Base-by-base conservation (phyloP, 495 filamentous ascomycete genomes). In the Bombardia bombarda region DNA sequence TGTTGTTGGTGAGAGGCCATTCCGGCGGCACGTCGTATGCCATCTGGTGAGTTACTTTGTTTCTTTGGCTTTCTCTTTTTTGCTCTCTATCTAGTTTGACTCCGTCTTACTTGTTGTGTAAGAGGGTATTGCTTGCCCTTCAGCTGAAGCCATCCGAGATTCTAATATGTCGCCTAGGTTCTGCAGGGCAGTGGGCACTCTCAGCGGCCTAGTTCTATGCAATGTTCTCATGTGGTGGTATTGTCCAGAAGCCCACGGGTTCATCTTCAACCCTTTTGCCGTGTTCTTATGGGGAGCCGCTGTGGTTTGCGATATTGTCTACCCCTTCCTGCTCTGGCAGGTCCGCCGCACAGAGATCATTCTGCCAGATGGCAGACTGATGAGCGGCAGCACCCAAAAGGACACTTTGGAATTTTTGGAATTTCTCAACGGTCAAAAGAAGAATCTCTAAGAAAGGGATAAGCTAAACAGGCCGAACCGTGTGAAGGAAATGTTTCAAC, bases 191-290 rank as follows among this genome's bases (percentile, higher is more conserved):
- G 10, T 63, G 20, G 69, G 67, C 7, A 62, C 64, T 3, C 2
- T 69, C 18, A 32, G 60, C 33, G 68, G 65, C 19, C 37, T 66
- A 20, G 40, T 56, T 13, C 13, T 60, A 1, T 42, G 44, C 20
- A 61, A 60, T 46, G 42, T 43, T 2, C 58, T 61, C 34, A 47
- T 57, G 36, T 70, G 59, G 58, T 67, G 52, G 44, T 57, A 58
- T 41, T 72, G 67, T 67, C 59, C 58, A 14, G 62, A 68, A 20
- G 63, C 60, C 0, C 58, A 70, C 48, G 53, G 43, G 2, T 73
- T 61, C 31, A 56, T 66, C 26, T 50, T 60, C 43, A 50, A 35
- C 19, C 62, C 57, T 0, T 54, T 63, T 40, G 48, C 58, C n/a
- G 16, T 66, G 16, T 60, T 67, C 40, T 17, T 71, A 3, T 57